phyloP scores from a whole-genome alignment of 441 rosid species.

The Metrosideros polymorpha region DNA sequence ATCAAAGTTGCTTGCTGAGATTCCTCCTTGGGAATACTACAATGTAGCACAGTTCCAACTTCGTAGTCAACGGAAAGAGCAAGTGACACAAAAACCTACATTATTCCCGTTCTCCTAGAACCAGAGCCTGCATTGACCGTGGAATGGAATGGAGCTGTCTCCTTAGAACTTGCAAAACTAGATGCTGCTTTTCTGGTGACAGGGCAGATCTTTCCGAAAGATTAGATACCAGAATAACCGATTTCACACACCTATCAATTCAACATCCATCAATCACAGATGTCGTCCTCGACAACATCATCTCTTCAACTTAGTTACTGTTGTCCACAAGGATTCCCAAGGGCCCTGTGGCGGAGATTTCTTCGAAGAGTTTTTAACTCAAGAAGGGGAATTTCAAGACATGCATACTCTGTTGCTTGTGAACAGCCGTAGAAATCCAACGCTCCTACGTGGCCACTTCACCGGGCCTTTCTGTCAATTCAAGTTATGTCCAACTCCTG shows the following conservation, averaged over 20 bases:
- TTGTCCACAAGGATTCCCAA: not conserved
- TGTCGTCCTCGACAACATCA: not conserved
- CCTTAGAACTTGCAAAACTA: not conserved
- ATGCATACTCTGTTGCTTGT: not conserved
- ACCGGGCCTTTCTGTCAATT: not conserved
- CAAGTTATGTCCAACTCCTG: not conserved
- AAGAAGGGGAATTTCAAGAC: not conserved
- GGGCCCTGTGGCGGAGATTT: not conserved
- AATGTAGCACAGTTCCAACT: not conserved
- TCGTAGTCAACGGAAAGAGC: not conserved
- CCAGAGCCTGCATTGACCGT: not conserved
- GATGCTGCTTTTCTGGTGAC: slow-evolving; percentile 3
- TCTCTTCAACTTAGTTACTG: not conserved
- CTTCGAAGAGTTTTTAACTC: not conserved
- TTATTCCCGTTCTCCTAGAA: not conserved
- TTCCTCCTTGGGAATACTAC: not conserved
- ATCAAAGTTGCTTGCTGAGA: not conserved
- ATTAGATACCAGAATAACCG: not conserved
- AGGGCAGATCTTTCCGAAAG: slow-evolving; percentile 1
- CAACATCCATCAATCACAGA: slow-evolving; percentile 9
- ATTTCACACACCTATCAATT: not conserved
- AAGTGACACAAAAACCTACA: not conserved
- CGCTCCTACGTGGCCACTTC: not conserved
- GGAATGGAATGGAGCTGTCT: not conserved
- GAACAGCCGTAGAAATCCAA: not conserved